Evolutionary conservation across 345 rosid genomes (phyloP).

Genomic region (Hibiscus trionum): DNA sequence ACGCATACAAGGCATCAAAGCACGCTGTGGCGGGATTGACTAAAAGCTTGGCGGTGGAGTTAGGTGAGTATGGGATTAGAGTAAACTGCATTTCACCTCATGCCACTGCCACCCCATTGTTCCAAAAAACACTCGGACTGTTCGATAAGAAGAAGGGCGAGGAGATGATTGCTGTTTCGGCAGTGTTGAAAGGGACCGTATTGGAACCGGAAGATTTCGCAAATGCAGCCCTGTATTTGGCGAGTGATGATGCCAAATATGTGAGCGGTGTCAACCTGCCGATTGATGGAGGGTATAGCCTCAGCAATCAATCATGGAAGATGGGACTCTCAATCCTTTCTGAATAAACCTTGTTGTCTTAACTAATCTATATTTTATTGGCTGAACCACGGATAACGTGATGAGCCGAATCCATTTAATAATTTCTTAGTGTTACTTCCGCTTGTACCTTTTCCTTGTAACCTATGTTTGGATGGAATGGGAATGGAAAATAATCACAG

Average conservation of each 20-base stretch:
- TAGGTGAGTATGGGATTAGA: neutral
- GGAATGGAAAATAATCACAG: too few species aligned
- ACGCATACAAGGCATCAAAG: conserved; percentile 7
- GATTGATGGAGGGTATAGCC: conserved; percentile 40
- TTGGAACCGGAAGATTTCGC: conserved; percentile 41
- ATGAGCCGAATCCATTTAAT: too few species aligned
- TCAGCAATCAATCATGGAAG: conserved; percentile 26
- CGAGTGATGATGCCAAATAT: conserved; percentile 44
- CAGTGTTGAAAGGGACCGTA: conserved; percentile 36
- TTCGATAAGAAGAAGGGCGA: conserved; percentile 3
- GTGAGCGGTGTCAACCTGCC: conserved; percentile 42
- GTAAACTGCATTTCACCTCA: conserved; percentile 6
- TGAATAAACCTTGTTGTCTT: neutral
- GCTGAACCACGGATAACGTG: too few species aligned
- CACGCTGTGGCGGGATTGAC: neutral
- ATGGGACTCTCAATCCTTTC: neutral
- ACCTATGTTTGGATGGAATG: too few species aligned
- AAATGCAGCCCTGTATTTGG: conserved; percentile 39
- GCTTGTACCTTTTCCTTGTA: too few species aligned
- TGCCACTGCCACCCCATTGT: neutral
- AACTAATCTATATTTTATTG: neutral
- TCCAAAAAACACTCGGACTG: neutral
- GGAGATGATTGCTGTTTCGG: conserved; percentile 13
- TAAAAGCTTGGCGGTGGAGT: neutral
- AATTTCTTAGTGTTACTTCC: too few species aligned